These are phyloP conservation scores for Phymatotrichopsis omnivora DNA, from an alignment of 2,329 filamentous ascomycete genomes.

Conservation along the genomic window DNA sequence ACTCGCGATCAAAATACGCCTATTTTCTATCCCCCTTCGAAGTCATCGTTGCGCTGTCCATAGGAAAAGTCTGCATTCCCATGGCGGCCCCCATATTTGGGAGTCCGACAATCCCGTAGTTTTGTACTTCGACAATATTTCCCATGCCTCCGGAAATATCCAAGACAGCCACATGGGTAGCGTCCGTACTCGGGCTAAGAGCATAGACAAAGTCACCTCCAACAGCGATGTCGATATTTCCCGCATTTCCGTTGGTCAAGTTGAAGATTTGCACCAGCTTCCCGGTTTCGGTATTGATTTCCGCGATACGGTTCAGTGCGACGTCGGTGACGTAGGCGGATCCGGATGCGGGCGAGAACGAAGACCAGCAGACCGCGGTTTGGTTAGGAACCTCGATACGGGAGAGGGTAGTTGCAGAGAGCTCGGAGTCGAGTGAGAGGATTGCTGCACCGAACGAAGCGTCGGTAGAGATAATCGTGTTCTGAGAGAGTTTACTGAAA, in stretches of 20 bases:
- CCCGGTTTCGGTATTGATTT: constrained; percentile 45
- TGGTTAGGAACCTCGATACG: constrained; percentile 43
- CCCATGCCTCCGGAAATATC: constrained; percentile 35
- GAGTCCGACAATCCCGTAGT: constrained; percentile 33
- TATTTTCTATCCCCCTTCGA: too few relatives aligned
- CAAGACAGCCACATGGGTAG: constrained; percentile 36
- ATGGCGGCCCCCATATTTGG: neutral
- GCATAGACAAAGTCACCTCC: constrained; percentile 49
- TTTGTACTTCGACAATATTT: constrained; percentile 35
- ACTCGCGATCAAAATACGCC: too few relatives aligned
- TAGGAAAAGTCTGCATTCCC: neutral
- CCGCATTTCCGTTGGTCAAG: constrained; percentile 42
- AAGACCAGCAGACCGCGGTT: constrained; percentile 48
- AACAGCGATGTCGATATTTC: constrained; percentile 46
- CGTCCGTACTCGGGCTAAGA: constrained; percentile 35
- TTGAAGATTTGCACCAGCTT: constrained; percentile 40
- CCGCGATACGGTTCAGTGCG: constrained; percentile 43
- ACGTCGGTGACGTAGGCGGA: constrained; percentile 52
- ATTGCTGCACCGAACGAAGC: constrained; percentile 48
- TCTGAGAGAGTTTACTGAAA: constrained; percentile 40
- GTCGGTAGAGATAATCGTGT: constrained; percentile 46
- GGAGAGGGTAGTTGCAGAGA: constrained; percentile 35
- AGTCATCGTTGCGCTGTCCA: too few relatives aligned
- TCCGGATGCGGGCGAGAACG: constrained; percentile 41
- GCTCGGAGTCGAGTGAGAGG: constrained; percentile 37